Percentiles rank a stretch among this genome's conserved stretches.
These are phyloP conservation scores for Davidsoniella australis DNA, from an alignment of 2,329 filamentous ascomycete species.

Conservation along the genomic window DNA sequence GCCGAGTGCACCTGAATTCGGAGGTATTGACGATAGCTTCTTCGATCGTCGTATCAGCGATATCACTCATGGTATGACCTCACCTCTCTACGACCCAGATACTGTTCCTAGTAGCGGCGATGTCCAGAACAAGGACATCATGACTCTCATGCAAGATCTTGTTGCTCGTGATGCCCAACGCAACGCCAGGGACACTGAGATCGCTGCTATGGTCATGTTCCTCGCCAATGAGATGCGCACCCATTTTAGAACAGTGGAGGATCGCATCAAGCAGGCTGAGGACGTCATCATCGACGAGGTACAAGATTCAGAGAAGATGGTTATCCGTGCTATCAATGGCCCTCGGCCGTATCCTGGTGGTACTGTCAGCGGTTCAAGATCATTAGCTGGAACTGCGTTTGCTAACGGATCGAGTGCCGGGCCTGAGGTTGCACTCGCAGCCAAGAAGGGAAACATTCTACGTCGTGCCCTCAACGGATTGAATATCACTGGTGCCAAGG, in stretches of 20 bases:
- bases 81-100: conserved; percentile 77
- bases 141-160: conserved; percentile 94
- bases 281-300: conserved; percentile 73
- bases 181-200: conserved; percentile 90
- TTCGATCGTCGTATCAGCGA: conserved; percentile 60
- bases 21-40: conserved; percentile 49
- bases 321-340: conserved; percentile 67
- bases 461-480: conserved; percentile 83
- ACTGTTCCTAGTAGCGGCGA: conserved; percentile 59
- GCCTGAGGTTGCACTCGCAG: conserved; percentile 38
- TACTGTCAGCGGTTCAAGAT: conserved; percentile 27
- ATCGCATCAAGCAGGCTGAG: conserved; percentile 77
- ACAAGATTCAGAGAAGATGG: conserved; percentile 74
- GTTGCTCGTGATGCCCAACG: conserved; percentile 94
- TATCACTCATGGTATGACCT: conserved; percentile 79
- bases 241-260: conserved; percentile 89
- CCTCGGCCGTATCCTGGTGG: conserved; percentile 66
- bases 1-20: conserved; percentile 18
- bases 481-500: conserved; percentile 71
- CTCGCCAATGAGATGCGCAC: conserved; percentile 94
- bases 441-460: conserved; percentile 88
- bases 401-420: conserved; percentile 15
- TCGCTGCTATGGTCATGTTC: conserved; percentile 81
- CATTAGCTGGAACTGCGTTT: conserved; percentile 26
- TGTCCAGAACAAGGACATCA: conserved; percentile 91